These are phyloP conservation scores for Capsicum chinense DNA, from an alignment of 257 asterid genomes.

Conservation along the genomic window DNA sequence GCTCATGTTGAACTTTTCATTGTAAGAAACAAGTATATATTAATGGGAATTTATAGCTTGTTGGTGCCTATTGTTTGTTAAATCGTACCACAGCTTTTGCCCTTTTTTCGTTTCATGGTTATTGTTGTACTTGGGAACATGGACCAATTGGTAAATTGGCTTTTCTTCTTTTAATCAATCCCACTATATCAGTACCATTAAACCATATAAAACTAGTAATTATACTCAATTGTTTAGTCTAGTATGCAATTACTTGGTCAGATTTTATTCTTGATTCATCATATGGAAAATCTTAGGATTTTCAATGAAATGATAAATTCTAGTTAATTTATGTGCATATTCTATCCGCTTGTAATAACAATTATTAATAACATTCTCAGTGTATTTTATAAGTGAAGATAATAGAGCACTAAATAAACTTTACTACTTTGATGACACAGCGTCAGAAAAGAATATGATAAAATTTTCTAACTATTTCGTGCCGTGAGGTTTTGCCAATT, in stretches of 20 bases:
- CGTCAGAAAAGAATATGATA: neutral
- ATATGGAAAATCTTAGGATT: neutral
- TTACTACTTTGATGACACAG: no score
- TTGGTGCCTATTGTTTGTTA: neutral
- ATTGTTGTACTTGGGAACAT: neutral
- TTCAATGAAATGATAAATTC: neutral
- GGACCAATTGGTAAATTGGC: neutral
- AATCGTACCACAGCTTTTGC: neutral
- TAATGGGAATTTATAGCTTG: neutral
- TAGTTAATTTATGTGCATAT: neutral
- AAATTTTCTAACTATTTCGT: conserved; percentile 4
- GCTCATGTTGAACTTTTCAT: neutral
- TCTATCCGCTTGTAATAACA: neutral
- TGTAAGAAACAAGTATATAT: neutral
- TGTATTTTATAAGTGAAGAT: no score
- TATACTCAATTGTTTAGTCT: neutral
- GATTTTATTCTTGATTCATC: neutral
- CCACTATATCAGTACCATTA: neutral
- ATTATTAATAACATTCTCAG: no score
- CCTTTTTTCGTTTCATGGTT: neutral
- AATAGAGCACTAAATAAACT: no score
- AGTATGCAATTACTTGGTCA: neutral
- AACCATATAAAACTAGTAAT: neutral
- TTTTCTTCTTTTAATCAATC: neutral
- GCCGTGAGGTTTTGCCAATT: neutral